Base-by-base conservation (phyloP, 495 filamentous ascomycete species). In the Daldinia vernicosa region DNA sequence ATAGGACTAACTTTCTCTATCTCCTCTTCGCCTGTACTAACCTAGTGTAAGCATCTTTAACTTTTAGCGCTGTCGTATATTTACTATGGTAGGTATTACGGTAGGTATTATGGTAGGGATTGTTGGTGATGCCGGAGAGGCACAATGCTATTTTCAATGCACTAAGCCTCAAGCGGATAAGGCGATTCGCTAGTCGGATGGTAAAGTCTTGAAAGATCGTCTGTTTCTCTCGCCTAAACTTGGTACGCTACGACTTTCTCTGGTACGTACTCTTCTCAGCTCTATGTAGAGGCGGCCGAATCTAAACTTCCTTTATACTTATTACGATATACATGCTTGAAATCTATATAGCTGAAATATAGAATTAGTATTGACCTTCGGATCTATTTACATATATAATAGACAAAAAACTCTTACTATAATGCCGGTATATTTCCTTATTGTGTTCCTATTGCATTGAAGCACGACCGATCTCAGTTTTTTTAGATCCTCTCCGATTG, bases 121-220 rank as follows among this genome's bases (percentile, higher is more conserved):
- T 61, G 55, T 71, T 62, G 62, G 63, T 63, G 69, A 58, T 71
- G 69, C 67, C 60, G 67, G 28, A 12, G 68, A 66, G 50, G 60
- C 47, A 70, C 58, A 70, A 71, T 74, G 45, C 67, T 64, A 63
- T 70, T 60, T 56, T 74, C 58, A 70, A 74, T 74, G 71, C 71
- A 70, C 67, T 74, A 74, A 64, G 37, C 71, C 71, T 14, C 14
- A 64, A 60, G 32, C 11, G 43, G 66, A 57, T 51, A 70, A 53
- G 71, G 37, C 37, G 47, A 70, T 63, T 67, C 66, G 32, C 28
- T 70, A 70, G 67, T 66, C 59, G 57, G 58, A 60, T 74, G 61
- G 70, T 61, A 72, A 66, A 57, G 65, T 58, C 65, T 68, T 69
- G 43, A 63, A 63, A 66, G 63, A 67, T 72, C 60, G 55, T 63